Evolutionary conservation across 345 rosid species (phyloP).

Genomic region (rapeseed (Brassica napus)): DNA sequence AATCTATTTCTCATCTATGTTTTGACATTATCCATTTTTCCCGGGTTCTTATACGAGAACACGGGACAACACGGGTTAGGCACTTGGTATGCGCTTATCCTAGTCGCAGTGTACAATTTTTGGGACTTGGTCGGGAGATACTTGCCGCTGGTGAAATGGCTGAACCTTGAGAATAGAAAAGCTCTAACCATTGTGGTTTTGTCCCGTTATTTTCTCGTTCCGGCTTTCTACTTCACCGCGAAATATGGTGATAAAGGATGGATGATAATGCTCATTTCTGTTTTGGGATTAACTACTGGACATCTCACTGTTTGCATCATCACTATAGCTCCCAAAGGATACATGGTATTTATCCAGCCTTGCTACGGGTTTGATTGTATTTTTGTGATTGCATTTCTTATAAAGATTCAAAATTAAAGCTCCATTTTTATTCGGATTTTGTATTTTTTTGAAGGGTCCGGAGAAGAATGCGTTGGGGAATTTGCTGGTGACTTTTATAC

Average conservation of each 20-base stretch:
- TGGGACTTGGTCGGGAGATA: slow-evolving; percentile 73
- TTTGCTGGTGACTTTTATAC: slow-evolving; percentile 55
- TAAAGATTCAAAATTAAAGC: neutral
- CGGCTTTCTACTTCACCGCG: slow-evolving; percentile 85
- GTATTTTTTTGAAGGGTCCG: slow-evolving; percentile 63
- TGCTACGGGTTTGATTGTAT: neutral
- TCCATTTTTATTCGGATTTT: neutral
- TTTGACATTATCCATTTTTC: neutral
- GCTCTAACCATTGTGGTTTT: slow-evolving; percentile 54
- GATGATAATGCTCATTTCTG: slow-evolving; percentile 75
- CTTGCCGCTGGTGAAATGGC: slow-evolving; percentile 52
- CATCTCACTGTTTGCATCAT: slow-evolving; percentile 83
- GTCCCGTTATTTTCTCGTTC: slow-evolving; percentile 64
- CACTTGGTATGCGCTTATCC: slow-evolving; percentile 68
- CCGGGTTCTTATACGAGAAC: neutral
- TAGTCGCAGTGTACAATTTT: slow-evolving; percentile 64
- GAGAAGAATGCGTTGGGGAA: slow-evolving; percentile 94
- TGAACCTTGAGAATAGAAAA: slow-evolving; percentile 73
- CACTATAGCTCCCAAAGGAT: slow-evolving; percentile 72
- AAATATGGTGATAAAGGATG: slow-evolving; percentile 90
- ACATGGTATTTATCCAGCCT: slow-evolving; percentile 24
- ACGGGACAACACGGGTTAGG: slow-evolving; percentile 36
- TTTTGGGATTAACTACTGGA: slow-evolving; percentile 78
- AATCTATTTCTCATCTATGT: neutral
- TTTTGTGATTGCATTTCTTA: neutral